Conservation (phyloP, 495 filamentous ascomycete species). For the Penicillium turbatum region DNA sequence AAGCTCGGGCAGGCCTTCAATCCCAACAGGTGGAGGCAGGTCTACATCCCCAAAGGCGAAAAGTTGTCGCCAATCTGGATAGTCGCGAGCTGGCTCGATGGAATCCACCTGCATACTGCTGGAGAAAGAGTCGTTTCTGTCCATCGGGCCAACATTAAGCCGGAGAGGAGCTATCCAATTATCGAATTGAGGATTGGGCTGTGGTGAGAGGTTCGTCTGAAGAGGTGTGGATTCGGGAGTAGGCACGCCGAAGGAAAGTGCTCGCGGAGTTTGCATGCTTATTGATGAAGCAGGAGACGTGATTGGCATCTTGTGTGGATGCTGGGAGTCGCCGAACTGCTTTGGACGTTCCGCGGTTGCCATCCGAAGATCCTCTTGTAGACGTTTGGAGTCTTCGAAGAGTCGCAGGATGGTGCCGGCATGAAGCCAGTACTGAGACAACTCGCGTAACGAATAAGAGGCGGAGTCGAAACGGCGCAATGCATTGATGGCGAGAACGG, state of each 20-base stretch:
- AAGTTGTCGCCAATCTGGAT: conserved; percentile 44
- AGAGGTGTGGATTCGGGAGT: conserved; percentile 33
- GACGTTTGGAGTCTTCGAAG: conserved; percentile 45
- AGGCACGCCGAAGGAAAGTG: conserved; percentile 34
- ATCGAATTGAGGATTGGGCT: conserved; percentile 33
- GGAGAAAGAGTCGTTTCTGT: conserved; percentile 25
- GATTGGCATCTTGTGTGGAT: conserved; percentile 19
- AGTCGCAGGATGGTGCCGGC: conserved; percentile 44
- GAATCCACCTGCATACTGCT: conserved; percentile 30
- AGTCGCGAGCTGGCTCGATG: conserved; percentile 36
- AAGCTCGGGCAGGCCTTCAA: conserved; percentile 40
- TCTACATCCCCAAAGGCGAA: conserved; percentile 44
- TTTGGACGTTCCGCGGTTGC: conserved; percentile 38
- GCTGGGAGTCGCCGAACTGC: conserved; percentile 24
- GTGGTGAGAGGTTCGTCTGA: conserved; percentile 25
- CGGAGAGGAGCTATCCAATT: conserved; percentile 36
- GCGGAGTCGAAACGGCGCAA: conserved; percentile 46
- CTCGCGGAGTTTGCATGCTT: conserved; percentile 23
- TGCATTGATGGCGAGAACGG: conserved; percentile 46
- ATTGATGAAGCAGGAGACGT: conserved; percentile 18
- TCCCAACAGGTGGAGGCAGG: conserved; percentile 36
- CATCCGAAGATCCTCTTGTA: conserved; percentile 42
- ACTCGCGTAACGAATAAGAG: conserved; percentile 41
- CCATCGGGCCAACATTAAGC: conserved; percentile 28
- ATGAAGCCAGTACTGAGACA: conserved; percentile 45